Evolutionary conservation across 23 red algal species (phyloP).

Genomic region (Cyanidiococcus yangmingshanensis): DNA sequence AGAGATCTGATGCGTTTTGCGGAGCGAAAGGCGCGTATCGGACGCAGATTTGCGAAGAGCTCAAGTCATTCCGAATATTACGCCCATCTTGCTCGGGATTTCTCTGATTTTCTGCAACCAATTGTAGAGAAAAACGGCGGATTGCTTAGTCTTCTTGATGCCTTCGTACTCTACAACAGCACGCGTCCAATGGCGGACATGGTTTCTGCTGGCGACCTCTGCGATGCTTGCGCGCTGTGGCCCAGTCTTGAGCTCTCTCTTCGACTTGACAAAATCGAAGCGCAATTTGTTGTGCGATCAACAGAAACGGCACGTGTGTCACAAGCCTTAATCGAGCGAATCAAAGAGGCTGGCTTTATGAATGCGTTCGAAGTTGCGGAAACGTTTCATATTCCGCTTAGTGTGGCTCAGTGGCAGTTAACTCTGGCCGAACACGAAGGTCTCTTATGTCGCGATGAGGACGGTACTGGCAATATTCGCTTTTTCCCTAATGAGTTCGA

Average conservation of each 20-base stretch:
- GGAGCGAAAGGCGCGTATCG: neutral
- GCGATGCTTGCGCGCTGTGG: neutral
- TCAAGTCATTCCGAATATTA: neutral
- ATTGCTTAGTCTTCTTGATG: neutral
- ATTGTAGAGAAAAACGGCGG: neutral
- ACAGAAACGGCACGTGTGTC: neutral
- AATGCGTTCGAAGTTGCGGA: neutral
- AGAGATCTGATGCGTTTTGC: neutral
- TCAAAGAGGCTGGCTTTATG: slow-evolving; percentile 3
- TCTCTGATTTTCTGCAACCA: neutral
- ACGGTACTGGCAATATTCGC: neutral
- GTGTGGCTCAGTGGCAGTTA: neutral
- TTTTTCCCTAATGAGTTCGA: slow-evolving; percentile 4
- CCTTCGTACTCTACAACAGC: slow-evolving; percentile 12
- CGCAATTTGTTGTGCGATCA: neutral
- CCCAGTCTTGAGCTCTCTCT: neutral
- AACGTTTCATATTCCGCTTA: neutral
- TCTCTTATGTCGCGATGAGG: neutral
- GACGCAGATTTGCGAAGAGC: neutral
- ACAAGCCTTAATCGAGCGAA: neutral
- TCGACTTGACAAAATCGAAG: neutral
- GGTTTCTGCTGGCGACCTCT: neutral
- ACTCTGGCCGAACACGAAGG: neutral
- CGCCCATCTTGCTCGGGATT: neutral
- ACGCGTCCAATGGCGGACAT: neutral